These are phyloP conservation scores for Tephrocybe sp. DNA, from an alignment of 768 basidiomycete species.

Conservation along the genomic window DNA sequence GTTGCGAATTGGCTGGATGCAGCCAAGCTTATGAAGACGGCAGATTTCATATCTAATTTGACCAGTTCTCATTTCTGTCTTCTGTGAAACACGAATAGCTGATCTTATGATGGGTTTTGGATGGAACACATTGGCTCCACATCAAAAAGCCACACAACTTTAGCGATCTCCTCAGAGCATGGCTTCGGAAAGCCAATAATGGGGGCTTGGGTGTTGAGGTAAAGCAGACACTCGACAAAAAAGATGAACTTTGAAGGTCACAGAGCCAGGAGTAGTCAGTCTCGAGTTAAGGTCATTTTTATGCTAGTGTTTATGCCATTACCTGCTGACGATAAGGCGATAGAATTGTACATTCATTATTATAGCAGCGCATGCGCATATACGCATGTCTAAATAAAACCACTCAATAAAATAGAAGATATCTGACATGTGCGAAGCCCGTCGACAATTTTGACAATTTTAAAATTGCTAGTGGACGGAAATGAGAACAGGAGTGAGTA, in stretches of 20 bases:
- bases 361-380: no score
- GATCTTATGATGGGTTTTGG: not conserved
- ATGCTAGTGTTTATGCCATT: no score
- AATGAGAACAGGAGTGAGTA: no score
- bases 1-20: constrained; percentile 42
- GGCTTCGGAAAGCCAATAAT: constrained; percentile 3
- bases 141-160: constrained; percentile 10
- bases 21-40: constrained; percentile 32
- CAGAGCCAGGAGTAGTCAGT: no score
- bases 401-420: no score
- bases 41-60: constrained; percentile 33
- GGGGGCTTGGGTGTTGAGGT: not conserved
- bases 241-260: constrained; percentile 13
- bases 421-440: no score
- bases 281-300: no score
- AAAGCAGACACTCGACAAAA: not conserved
- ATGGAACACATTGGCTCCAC: constrained; percentile 16
- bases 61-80: constrained; percentile 26
- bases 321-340: no score
- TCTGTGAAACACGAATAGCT: not conserved
- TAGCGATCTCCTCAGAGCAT: constrained; percentile 8
- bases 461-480: no score
- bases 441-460: no score
- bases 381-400: no score
- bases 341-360: no score